A percentile compares a stretch with the other conserved stretches of the same genome.
These are phyloP conservation scores for Mariannaea sp. DNA, from an alignment of 2,329 filamentous ascomycete species.

Conservation along the genomic window DNA sequence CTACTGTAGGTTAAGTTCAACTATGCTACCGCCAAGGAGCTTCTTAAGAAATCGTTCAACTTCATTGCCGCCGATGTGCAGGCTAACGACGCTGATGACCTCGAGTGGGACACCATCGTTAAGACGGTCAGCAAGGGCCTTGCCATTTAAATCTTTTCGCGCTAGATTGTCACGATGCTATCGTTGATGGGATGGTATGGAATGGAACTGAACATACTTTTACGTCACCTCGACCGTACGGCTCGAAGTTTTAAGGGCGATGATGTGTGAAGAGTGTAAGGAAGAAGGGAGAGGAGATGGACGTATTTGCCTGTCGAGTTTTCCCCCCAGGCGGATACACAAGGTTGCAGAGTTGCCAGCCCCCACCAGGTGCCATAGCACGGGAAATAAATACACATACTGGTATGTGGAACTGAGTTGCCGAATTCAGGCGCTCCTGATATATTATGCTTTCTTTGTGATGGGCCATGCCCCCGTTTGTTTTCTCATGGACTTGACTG, in stretches of 20 bases:
- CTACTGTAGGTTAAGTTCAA: constrained; percentile 77
- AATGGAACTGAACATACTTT: constrained; percentile 36
- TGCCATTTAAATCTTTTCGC: constrained; percentile 48
- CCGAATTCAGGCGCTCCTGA: constrained; percentile 21
- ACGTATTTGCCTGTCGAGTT: constrained; percentile 30
- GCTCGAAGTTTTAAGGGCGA: constrained; percentile 32
- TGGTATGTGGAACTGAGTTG: constrained; percentile 38
- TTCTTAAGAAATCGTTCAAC: constrained; percentile 78
- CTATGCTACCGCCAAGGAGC: constrained; percentile 87
- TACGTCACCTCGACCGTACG: constrained; percentile 33
- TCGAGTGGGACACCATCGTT: constrained; percentile 76
- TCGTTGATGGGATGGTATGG: constrained; percentile 31
- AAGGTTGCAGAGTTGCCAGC: constrained; percentile 38
- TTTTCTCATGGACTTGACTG: constrained; percentile 36
- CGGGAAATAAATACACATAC: constrained; percentile 38
- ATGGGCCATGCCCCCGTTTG: constrained; percentile 11
- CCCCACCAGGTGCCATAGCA: constrained; percentile 40
- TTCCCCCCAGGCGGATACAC: constrained; percentile 35
- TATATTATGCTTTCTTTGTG: constrained; percentile 13
- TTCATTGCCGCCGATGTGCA: constrained; percentile 78
- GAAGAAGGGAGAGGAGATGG: constrained; percentile 23
- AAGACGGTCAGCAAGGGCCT: constrained; percentile 67
- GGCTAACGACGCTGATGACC: constrained; percentile 82
- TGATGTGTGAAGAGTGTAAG: constrained; percentile 36
- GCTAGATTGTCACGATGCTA: constrained; percentile 22